Evolutionary conservation across 192 early-diverging fungal species (phyloP).

Genomic region (Mortierella alpina): DNA sequence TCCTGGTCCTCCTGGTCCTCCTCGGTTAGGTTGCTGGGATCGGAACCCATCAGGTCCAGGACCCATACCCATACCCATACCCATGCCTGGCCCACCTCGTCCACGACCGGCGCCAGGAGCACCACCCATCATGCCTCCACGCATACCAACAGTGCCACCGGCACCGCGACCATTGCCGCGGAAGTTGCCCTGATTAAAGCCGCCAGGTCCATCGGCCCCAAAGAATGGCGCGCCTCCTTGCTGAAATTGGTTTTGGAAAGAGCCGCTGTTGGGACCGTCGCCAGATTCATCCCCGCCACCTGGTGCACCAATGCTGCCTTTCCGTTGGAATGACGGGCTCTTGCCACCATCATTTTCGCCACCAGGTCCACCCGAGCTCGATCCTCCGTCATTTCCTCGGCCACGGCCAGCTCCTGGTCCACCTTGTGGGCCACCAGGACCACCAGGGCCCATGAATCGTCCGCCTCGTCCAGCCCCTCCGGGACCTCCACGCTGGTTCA

Average conservation of each 20-base stretch:
- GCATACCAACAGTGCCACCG: conserved; percentile 16
- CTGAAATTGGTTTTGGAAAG: conserved; percentile 27
- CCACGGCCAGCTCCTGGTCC: conserved; percentile 29
- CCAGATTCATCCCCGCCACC: conserved; percentile 5
- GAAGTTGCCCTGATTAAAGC: conserved; percentile 35
- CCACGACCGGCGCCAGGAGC: conserved; percentile 16
- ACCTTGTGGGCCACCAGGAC: conserved; percentile 17
- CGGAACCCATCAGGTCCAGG: conserved; percentile 20
- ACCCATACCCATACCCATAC: conserved; percentile 1
- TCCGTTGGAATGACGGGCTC: conserved; percentile 26
- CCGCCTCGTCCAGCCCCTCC: conserved; percentile 43
- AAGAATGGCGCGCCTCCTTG: conserved; percentile 12
- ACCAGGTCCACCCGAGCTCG: conserved; percentile 3
- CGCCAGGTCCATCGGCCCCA: conserved; percentile 22
- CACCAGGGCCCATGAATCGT: conserved; percentile 27
- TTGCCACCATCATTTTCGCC: conserved; percentile 22
- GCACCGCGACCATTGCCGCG: conserved; percentile 32
- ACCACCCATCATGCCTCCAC: conserved; percentile 19
- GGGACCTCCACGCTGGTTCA: conserved; percentile 36
- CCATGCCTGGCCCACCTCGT: conserved; percentile 17
- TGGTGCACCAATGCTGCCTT: conserved; percentile 16
- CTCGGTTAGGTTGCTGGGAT: conserved; percentile 8
- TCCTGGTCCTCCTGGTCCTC: conserved; percentile 9
- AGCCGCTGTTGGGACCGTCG: conserved; percentile 1
- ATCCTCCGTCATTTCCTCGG: conserved; percentile 1